A percentile compares a stretch with the other conserved stretches of the same genome.
These are phyloP conservation scores for Verticillium klebahnii DNA, from an alignment of 2,329 filamentous ascomycete genomes.

Conservation along the genomic window DNA sequence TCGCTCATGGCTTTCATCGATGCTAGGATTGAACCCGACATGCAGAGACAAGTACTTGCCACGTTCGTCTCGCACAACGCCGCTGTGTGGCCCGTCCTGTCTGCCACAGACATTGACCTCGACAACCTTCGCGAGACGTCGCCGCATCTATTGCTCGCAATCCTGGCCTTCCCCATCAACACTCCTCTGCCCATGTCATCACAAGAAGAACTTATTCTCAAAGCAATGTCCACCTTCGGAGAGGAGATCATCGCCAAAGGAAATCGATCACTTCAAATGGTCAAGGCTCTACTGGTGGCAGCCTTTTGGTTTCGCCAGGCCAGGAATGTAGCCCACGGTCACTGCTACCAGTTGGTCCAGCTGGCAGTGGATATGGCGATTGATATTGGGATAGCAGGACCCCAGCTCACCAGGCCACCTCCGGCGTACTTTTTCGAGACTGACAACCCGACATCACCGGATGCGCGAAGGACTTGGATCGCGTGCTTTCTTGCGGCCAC, in stretches of 20 bases:
- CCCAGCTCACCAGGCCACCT: not conserved
- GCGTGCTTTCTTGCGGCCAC: not conserved
- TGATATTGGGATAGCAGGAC: conserved; percentile 1
- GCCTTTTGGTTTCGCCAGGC: conserved; percentile 1
- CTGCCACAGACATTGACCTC: not conserved
- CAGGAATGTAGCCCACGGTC: not conserved
- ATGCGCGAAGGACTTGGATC: not conserved
- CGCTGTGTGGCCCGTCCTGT: not conserved
- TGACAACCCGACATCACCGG: not conserved
- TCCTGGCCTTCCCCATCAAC: not conserved
- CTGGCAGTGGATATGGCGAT: conserved; percentile 2
- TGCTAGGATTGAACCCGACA: not conserved
- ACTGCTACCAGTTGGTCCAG: not conserved
- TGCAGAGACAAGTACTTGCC: not conserved
- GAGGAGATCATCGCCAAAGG: not conserved
- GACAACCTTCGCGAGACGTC: not conserved
- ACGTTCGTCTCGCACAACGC: not conserved
- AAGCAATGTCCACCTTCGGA: not conserved
- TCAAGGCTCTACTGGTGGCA: conserved; percentile 1
- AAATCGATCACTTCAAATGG: not conserved
- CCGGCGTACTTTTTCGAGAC: conserved; percentile 1
- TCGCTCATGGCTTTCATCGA: not conserved
- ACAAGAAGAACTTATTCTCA: not conserved
- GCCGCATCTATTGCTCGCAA: not conserved
- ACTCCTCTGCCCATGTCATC: not conserved